Base-by-base conservation (phyloP, 1,284 basidiomycete species). In the Tetrapyrgos nigripes region DNA sequence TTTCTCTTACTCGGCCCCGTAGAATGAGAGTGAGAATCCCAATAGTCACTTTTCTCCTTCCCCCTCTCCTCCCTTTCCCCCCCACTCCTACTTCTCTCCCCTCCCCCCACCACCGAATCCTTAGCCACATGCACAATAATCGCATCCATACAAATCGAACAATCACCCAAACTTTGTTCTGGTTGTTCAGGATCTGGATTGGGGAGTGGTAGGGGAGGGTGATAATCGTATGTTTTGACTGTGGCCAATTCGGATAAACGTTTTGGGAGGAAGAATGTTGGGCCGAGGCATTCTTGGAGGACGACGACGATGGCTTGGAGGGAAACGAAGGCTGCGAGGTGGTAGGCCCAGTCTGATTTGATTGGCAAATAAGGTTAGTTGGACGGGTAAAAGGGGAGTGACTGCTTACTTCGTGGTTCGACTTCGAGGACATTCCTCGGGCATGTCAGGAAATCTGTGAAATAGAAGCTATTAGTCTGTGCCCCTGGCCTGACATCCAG, bases 131-230 rank as follows among this genome's bases (percentile, higher is more conserved):
- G 84, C n/a, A 86, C 74, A 43, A 84, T 69, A 60, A 96, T 95
- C 8, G 87, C 83, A 60, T 96, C 94, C 92, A 96, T 94, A 70
- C 94, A 96, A 61, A 96, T 96, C 3, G 91, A 86, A 66, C 94
- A 96, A 67, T 95, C 92, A 4, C 89, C 92, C 17, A 94, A 78
- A 10, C 87, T 84, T 62, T 86, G 83, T 44, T 88, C 86, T 1
- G 88, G 86, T 5, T 88, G 82, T 72, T 94, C 92, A 0, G 87
- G 72, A 67, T 94, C 91, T 1, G 88, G 79, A 1, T 83, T 68
- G 1, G 90, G 88, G 43, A 96, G 52, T 1, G 90, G 88, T 43
- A 96, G 52, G 1, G 84, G 78, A 9, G 93, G 94, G 71, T 96
- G 94, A 69, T 95, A 96, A 70, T 96, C 85, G 75, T 96, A 93